A percentile compares a stretch with the other conserved stretches of the same genome.
These are phyloP conservation scores for Paraleonurus japonicus DNA, from an alignment of 257 asterid species.

Conservation along the genomic window DNA sequence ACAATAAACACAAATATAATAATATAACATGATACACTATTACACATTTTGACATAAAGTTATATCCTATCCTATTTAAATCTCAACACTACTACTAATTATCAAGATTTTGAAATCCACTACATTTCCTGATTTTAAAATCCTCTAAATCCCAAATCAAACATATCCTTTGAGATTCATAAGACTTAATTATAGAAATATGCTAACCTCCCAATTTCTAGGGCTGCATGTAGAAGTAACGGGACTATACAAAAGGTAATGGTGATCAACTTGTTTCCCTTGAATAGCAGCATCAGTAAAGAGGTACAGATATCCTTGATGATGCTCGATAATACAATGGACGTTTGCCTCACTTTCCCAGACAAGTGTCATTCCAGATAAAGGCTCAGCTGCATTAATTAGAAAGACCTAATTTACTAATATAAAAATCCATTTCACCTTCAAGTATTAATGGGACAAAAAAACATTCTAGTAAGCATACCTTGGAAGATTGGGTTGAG, in stretches of 20 bases:
- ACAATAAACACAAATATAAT: background rate
- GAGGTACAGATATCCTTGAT: constrained; percentile 86
- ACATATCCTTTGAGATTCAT: background rate
- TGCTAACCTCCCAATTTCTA: constrained; percentile 84
- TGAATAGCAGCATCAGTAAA: constrained; percentile 72
- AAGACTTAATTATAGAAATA: constrained; percentile 12
- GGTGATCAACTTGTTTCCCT: constrained; percentile 65
- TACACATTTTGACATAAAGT: background rate
- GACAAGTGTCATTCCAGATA: constrained; percentile 69
- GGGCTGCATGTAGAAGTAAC: constrained; percentile 39
- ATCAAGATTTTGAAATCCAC: no score
- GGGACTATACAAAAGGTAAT: constrained; percentile 67
- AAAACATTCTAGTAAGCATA: constrained; percentile 34
- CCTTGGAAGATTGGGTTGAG: constrained; percentile 83
- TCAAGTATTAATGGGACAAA: constrained; percentile 6
- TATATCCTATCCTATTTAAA: background rate
- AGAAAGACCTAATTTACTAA: constrained; percentile 71
- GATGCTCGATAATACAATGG: constrained; percentile 92
- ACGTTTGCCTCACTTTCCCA: constrained; percentile 79
- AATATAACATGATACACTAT: background rate
- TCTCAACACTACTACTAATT: background rate
- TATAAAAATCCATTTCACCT: constrained; percentile 28
- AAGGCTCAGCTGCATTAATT: constrained; percentile 91
- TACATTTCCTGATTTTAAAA: background rate
- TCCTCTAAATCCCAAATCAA: background rate